Percentiles rank a stretch among this genome's conserved stretches.
phyloP scores from a whole-genome alignment of 805 yeast genomes.

The Schizosaccharomyces octosporus region DNA sequence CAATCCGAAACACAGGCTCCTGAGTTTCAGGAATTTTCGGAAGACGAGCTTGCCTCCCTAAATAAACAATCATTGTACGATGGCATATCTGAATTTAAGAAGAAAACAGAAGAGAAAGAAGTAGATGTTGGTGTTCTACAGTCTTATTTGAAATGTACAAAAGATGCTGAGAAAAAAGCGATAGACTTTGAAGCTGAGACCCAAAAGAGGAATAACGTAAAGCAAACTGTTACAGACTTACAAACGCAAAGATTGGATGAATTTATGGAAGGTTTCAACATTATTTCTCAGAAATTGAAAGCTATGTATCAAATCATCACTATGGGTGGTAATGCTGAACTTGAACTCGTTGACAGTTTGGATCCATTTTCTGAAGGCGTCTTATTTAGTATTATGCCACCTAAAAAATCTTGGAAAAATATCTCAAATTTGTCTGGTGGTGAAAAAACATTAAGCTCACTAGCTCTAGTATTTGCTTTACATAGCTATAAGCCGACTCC shows the following conservation, averaged over 20 bases:
- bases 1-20: conserved; percentile 4
- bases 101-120: conserved; percentile 27
- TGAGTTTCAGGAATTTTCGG: conserved; percentile 21
- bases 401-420: conserved; percentile 91
- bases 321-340: conserved; percentile 96
- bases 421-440: conserved; percentile 92
- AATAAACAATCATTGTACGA: conserved; percentile 25
- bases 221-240: conserved; percentile 37
- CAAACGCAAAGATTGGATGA: conserved; percentile 58
- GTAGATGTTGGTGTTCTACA: conserved; percentile 52
- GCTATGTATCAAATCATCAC: conserved; percentile 97
- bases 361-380: conserved; percentile 98
- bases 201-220: conserved; percentile 34
- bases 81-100: conserved; percentile 32
- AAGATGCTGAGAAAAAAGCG: conserved; percentile 40
- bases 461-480: conserved; percentile 85
- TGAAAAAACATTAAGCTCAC: conserved; percentile 80
- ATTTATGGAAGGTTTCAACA: conserved; percentile 77
- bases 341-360: conserved; percentile 79
- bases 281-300: conserved; percentile 65
- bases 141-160: conserved; percentile 45
- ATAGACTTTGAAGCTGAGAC: conserved; percentile 46
- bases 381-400: conserved; percentile 94
- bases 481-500: conserved; percentile 95
- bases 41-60: conserved; percentile 25